phyloP scores from a whole-genome alignment of 495 filamentous ascomycete genomes.

The Aspergillus baeticus region DNA sequence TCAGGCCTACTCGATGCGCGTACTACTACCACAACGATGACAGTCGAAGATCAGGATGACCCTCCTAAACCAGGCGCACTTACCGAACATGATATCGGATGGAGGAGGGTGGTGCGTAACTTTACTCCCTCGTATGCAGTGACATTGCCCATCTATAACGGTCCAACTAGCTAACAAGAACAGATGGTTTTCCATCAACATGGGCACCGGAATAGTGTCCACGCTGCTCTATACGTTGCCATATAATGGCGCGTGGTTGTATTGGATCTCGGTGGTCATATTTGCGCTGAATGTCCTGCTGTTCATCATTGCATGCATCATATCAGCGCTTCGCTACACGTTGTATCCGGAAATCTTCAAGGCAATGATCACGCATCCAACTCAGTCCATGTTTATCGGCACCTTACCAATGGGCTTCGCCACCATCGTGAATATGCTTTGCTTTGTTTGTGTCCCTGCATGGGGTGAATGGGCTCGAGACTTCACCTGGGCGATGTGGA shows the following conservation, averaged over 20 bases:
- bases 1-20: no score
- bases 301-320: slow-evolving; percentile 38
- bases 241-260: slow-evolving; percentile 53
- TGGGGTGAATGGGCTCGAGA: slow-evolving; percentile 44
- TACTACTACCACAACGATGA: not conserved
- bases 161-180: slow-evolving; percentile 1
- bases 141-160: not conserved
- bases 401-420: slow-evolving; percentile 64
- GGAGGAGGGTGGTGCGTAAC: slow-evolving; percentile 46
- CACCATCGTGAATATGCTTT: slow-evolving; percentile 60
- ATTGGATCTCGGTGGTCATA: slow-evolving; percentile 51
- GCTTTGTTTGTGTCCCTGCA: slow-evolving; percentile 51
- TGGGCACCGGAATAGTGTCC: slow-evolving; percentile 67
- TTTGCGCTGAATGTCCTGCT: slow-evolving; percentile 55
- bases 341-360: slow-evolving; percentile 57
- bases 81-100: slow-evolving; percentile 38
- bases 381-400: slow-evolving; percentile 60
- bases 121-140: slow-evolving; percentile 46
- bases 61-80: not conserved
- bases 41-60: not conserved
- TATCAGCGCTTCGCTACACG: slow-evolving; percentile 53
- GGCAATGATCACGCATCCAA: slow-evolving; percentile 56
- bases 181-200: slow-evolving; percentile 55
- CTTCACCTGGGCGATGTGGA: slow-evolving; percentile 58
- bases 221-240: slow-evolving; percentile 58